Evolutionary conservation across 768 basidiomycete species (phyloP).

Genomic region (Lentinula raphanica): DNA sequence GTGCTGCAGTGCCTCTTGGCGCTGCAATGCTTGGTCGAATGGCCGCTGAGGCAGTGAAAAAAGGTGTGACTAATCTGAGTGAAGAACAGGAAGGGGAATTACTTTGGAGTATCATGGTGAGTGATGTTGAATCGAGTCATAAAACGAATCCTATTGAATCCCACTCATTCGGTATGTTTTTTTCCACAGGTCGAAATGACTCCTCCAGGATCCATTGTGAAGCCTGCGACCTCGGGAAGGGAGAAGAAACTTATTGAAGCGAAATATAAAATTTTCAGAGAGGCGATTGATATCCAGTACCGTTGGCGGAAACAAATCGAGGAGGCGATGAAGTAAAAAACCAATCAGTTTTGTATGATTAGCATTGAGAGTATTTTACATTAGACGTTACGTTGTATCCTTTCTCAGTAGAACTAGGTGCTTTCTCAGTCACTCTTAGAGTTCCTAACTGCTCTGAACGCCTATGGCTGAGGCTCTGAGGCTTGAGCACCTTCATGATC

Average conservation of each 20-base stretch:
- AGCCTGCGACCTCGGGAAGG: conserved; percentile 52
- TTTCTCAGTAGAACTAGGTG: not conserved
- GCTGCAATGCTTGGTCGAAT: conserved; percentile 91
- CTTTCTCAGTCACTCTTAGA: not conserved
- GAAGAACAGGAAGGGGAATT: conserved; percentile 50
- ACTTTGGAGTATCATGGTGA: conserved; percentile 91
- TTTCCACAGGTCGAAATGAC: conserved; percentile 84
- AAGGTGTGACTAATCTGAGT: conserved; percentile 26
- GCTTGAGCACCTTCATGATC: not conserved
- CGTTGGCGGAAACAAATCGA: conserved; percentile 81
- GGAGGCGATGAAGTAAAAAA: conserved; percentile 32
- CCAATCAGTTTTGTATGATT: not conserved
- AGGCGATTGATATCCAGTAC: conserved; percentile 83
- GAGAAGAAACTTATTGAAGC: conserved; percentile 78
- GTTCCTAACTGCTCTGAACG: too few species aligned
- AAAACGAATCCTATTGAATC: not conserved
- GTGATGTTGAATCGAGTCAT: conserved; percentile 63
- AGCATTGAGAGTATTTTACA: not conserved
- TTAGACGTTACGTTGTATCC: not conserved
- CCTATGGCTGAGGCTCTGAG: too few species aligned
- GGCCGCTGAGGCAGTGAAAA: conserved; percentile 54
- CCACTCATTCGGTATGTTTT: not conserved
- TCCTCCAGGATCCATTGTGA: conserved; percentile 66
- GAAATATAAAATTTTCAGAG: conserved; percentile 92
- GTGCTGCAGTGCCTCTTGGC: conserved; percentile 85